Evolutionary conservation across 2,329 filamentous ascomycete species (phyloP), one percentile per base, ranked within the genome.

Genomic region (Sclerotiophoma versabilis): DNA sequence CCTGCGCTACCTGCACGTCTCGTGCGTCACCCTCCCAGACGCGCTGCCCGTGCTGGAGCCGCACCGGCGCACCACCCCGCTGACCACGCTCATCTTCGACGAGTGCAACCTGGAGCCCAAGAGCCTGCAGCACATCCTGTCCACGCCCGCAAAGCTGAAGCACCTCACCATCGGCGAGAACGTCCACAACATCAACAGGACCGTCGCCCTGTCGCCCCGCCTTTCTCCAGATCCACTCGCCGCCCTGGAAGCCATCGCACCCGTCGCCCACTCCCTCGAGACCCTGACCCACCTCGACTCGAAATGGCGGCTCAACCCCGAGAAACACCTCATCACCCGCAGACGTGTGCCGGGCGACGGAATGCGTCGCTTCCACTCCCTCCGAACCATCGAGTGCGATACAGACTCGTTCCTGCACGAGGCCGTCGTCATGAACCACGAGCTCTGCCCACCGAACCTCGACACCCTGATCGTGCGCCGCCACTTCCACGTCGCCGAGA

Each of bases 91-190:
- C 8, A 51, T 71, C 15, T 71, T 75, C 37, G 70, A 75, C 46
- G 73, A 75, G 50, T 75, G 72, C 57, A 65, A 70, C 19, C 52
- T 75, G 3, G 47, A 54, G 3, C 58, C 68, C 6, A 53, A 54
- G 29, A 66, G 63, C 25, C 38, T 75, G 29, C 51, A 37, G 2
- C 58, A 60, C 19, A 68, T 75, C 5, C 46, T 75, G 10, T 38
- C 54, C 26, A 69, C 66, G 3, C 72, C 73, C 1, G 66, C 64
- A 26, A 57, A 49, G 2, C 55, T 75, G 12, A 71, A 66, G 51
- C 57, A 64, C 12, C 62, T 75, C 15, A 71, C 68, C 0, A 59
- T 75, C 5, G 72, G 72, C 17, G 73, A 75, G 48, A 74, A 73
- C 20, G 62, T 70, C 1, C 66, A 62, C 56, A 71, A 73, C 23